phyloP scores from a whole-genome alignment of 805 yeast species.

The Candida fluviatilis region DNA sequence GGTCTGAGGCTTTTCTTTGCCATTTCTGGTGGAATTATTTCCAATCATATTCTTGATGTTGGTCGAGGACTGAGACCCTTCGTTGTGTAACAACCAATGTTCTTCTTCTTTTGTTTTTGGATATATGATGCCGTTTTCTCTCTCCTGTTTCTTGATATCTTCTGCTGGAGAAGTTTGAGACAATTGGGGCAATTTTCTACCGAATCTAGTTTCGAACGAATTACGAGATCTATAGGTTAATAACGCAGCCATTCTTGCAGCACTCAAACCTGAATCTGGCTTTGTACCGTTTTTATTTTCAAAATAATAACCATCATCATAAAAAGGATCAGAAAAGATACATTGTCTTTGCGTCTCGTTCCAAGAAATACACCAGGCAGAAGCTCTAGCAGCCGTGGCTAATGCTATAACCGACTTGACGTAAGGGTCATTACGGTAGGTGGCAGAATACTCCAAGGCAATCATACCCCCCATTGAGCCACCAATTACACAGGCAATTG shows the following conservation, averaged over 20 bases:
- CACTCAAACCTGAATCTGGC: conserved; percentile 83
- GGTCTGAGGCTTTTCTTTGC: conserved; percentile 39
- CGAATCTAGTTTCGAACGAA: conserved; percentile 86
- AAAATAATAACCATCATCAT: conserved; percentile 82
- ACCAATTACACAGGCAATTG: conserved; percentile 83
- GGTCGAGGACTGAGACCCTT: conserved; percentile 51
- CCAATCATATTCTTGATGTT: conserved; percentile 5
- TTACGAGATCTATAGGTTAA: conserved; percentile 89
- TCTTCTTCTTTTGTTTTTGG: conserved; percentile 59
- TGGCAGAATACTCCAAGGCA: conserved; percentile 75
- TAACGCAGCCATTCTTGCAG: conserved; percentile 96
- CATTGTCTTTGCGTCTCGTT: conserved; percentile 97
- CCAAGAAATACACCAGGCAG: conserved; percentile 99
- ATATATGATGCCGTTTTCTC: conserved; percentile 26
- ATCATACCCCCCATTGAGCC: conserved; percentile 99
- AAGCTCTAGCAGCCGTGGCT: conserved; percentile 91
- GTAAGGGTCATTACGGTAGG: conserved; percentile 58
- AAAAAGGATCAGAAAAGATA: conserved; percentile 91
- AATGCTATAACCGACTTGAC: conserved; percentile 73
- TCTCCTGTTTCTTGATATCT: conserved; percentile 10
- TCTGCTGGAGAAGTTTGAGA: conserved; percentile 4
- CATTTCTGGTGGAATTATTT: conserved; percentile 9
- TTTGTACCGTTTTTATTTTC: conserved; percentile 56
- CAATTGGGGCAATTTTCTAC: conserved; percentile 53
- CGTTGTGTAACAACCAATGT: conserved; percentile 83